Base-by-base conservation (phyloP, 1,139 yeast genomes). In the Suhomyces wounanorum region DNA sequence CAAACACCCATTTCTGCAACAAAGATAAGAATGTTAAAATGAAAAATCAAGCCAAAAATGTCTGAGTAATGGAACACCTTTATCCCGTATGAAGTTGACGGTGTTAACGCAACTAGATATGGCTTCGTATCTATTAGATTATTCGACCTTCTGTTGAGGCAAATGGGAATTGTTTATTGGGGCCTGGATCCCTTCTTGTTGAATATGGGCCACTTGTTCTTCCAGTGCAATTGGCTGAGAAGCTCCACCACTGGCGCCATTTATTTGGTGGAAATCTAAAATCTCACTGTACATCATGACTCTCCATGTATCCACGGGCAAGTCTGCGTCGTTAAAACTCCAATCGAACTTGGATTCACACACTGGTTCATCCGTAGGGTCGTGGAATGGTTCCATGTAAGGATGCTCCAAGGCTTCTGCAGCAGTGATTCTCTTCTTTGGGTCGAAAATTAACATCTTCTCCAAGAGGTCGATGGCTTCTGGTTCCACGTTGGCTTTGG, bases 221-320 rank as follows among this genome's bases (percentile, higher is more conserved):
- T 61, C 67, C 48, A 64, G 67, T 3, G 60, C 38, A 14, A 49
- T 40, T 2, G 49, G 41, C 41, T 49, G 51, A 16, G 18, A 26
- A n/a, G 43, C 14, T 5, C 48, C 33, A 31, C 48, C 54, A 14
- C 48, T 52, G 44, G 56, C 68, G 30, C 77, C 78, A 46, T 82
- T 89, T 50, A 84, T 85, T 65, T 87, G 90, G 72, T 94, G 99
- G 79, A 92, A 94, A 68, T 92, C 98, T 59, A 94, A 78, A 56
- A 94, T 94, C 72, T 94, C 99, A 47, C 96, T 87, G 71, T 94
- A 94, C 97, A 94, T 94, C 99, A 94, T 94, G 28, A 92, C 97
- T 72, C 96, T 85, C 99, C 99, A 94, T 11, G 97, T 90, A 65
- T 94, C 98, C 21, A 94, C 96, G 1, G 99, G 98, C 62, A 94